A percentile compares a stretch with the other conserved stretches of the same genome.
Conservation (phyloP, 495 filamentous ascomycete genomes). For the Talaromyces liani region DNA sequence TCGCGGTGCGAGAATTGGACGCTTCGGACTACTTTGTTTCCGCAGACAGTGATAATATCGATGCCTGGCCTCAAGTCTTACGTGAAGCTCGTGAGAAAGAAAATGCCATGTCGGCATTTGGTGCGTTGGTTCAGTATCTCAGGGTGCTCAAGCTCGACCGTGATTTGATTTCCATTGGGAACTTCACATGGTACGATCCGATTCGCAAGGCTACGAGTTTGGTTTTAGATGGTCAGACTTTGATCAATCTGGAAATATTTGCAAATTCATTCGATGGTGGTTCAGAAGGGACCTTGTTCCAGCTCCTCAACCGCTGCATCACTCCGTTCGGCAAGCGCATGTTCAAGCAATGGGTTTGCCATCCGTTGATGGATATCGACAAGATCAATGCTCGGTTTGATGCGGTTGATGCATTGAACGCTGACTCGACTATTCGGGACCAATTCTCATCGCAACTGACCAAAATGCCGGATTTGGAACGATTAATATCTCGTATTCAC, state of each 20-base stretch:
- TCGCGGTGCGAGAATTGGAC: slow-evolving; percentile 74
- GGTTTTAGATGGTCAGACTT: slow-evolving; percentile 89
- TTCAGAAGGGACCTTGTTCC: slow-evolving; percentile 78
- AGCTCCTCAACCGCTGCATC: slow-evolving; percentile 84
- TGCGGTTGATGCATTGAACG: slow-evolving; percentile 88
- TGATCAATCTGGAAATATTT: slow-evolving; percentile 97
- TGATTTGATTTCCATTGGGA: slow-evolving; percentile 80
- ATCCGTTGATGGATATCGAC: slow-evolving; percentile 76
- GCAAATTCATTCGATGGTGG: slow-evolving; percentile 88
- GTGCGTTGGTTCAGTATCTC: slow-evolving; percentile 83
- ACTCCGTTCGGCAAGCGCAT: slow-evolving; percentile 97
- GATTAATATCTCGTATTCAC: slow-evolving; percentile 90
- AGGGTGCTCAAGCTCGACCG: slow-evolving; percentile 82
- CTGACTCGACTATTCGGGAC: slow-evolving; percentile 68
- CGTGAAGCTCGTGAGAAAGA: slow-evolving; percentile 69
- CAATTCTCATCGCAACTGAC: slow-evolving; percentile 77
- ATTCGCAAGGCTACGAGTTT: slow-evolving; percentile 90
- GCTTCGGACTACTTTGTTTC: slow-evolving; percentile 72
- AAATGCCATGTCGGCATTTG: slow-evolving; percentile 84
- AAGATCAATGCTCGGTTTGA: slow-evolving; percentile 94
- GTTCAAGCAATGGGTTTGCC: slow-evolving; percentile 96
- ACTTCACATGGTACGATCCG: slow-evolving; percentile 87
- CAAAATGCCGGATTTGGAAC: slow-evolving; percentile 90
- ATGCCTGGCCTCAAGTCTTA: slow-evolving; percentile 76
- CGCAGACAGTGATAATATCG: slow-evolving; percentile 50